These are phyloP conservation scores for Dactylonectria macrodidyma DNA, from an alignment of 2,329 filamentous ascomycete genomes.

Conservation along the genomic window DNA sequence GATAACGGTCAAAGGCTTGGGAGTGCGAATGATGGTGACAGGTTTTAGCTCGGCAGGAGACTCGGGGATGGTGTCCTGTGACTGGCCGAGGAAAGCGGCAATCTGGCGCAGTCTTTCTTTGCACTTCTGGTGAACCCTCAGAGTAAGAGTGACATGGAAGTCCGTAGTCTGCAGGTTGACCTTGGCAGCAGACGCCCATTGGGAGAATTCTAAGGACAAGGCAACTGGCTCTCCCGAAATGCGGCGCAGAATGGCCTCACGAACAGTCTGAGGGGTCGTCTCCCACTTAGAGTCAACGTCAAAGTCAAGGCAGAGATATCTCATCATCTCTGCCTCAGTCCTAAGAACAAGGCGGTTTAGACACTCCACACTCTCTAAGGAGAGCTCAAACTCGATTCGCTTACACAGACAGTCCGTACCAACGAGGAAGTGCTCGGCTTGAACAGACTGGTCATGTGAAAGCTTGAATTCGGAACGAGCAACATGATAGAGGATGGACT, in stretches of 20 bases:
- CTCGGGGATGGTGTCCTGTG: conserved; percentile 2
- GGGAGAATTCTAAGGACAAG: conserved; percentile 19
- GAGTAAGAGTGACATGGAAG: conserved; percentile 28
- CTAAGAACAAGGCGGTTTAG: conserved; percentile 22
- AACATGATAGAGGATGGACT: conserved; percentile 28
- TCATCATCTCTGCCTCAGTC: conserved; percentile 32
- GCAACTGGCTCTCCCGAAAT: conserved; percentile 24
- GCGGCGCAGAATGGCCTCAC: conserved; percentile 25
- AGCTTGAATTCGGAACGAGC: conserved; percentile 25
- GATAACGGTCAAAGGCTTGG: conserved; percentile 2
- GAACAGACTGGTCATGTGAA: conserved; percentile 24
- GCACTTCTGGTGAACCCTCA: conserved; percentile 27
- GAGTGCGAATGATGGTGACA: conserved; percentile 15
- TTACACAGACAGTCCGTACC: conserved; percentile 20
- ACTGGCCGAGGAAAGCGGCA: conserved; percentile 6
- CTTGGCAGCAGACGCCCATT: conserved; percentile 19
- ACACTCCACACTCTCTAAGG: conserved; percentile 19
- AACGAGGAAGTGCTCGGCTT: conserved; percentile 30
- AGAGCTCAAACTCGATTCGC: conserved; percentile 31
- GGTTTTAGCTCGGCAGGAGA: conserved; percentile 18
- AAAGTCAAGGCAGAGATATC: conserved; percentile 27
- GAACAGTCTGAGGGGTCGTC: conserved; percentile 22
- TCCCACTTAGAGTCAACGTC: conserved; percentile 32
- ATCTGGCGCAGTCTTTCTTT: conserved; percentile 15
- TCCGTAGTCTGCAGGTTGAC: conserved; percentile 29